phyloP scores from a whole-genome alignment of 352 stramenopile species.

The Phytophthora foliorum region DNA sequence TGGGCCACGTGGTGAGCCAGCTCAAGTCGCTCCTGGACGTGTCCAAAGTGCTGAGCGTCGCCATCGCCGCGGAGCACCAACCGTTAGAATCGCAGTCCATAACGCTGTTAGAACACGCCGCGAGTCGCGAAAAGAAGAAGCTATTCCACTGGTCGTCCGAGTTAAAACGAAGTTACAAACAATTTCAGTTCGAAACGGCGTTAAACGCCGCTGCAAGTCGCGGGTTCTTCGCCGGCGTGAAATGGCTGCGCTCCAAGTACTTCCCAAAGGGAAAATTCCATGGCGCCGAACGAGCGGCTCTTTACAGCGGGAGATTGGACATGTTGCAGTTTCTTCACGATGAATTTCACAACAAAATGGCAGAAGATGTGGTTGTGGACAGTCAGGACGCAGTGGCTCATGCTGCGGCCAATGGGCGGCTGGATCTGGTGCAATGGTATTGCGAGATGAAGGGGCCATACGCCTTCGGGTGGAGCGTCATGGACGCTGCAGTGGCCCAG shows the following conservation, averaged over 20 bases:
- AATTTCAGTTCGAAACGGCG: slow-evolving; percentile 48
- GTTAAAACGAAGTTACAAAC: slow-evolving; percentile 43
- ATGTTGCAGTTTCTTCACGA: slow-evolving; percentile 47
- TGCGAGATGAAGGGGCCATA: slow-evolving; percentile 51
- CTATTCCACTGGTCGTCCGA: slow-evolving; percentile 48
- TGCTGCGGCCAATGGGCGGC: slow-evolving; percentile 37
- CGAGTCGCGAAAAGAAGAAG: slow-evolving; percentile 38
- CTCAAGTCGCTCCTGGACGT: slow-evolving; percentile 47
- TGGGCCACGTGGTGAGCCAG: slow-evolving; percentile 35
- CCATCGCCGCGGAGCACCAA: slow-evolving; percentile 33
- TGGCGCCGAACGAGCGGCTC: slow-evolving; percentile 41
- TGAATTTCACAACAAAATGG: slow-evolving; percentile 50
- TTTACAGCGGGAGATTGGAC: slow-evolving; percentile 47
- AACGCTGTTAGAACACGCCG: slow-evolving; percentile 40
- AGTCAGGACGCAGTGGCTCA: slow-evolving; percentile 50
- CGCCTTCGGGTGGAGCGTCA: slow-evolving; percentile 51
- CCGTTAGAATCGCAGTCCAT: slow-evolving; percentile 23
- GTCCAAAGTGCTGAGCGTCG: slow-evolving; percentile 41
- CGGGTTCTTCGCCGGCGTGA: slow-evolving; percentile 34
- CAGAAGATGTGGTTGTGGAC: slow-evolving; percentile 38
- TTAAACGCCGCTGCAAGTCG: slow-evolving; percentile 39
- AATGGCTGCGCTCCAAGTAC: slow-evolving; percentile 44
- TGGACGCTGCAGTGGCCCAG: slow-evolving; percentile 54
- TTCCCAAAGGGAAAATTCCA: slow-evolving; percentile 48
- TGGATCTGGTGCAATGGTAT: slow-evolving; percentile 53